These are phyloP conservation scores for Ogataea hybrid DNA, from an alignment of 1,139 yeast genomes.

Conservation along the genomic window DNA sequence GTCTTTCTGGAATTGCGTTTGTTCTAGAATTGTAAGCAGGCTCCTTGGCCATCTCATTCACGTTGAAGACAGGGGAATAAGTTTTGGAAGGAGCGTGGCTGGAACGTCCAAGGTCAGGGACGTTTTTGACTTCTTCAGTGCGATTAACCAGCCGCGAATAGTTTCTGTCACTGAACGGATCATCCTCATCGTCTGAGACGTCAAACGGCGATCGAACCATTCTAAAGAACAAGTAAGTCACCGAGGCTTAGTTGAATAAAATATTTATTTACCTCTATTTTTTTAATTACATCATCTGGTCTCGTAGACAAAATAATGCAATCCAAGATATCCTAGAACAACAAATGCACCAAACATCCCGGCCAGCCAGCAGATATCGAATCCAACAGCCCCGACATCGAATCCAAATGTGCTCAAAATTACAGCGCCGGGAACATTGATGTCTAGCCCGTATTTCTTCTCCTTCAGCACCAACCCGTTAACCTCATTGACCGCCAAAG, in stretches of 20 bases:
- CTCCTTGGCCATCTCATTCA: too few relatives aligned
- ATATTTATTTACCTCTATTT: neutral
- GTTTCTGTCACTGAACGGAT: slow-evolving; percentile 11
- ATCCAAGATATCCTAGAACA: slow-evolving; percentile 67
- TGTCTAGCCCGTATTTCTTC: slow-evolving; percentile 86
- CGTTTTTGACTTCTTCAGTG: neutral
- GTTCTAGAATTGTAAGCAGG: neutral
- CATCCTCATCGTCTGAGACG: slow-evolving; percentile 1
- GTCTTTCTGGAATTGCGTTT: neutral
- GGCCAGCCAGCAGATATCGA: slow-evolving; percentile 57
- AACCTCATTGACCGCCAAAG: slow-evolving; percentile 91
- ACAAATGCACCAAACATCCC: slow-evolving; percentile 43
- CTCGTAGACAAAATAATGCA: slow-evolving; percentile 74
- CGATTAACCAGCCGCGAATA: neutral
- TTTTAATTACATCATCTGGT: slow-evolving; percentile 44
- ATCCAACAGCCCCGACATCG: slow-evolving; percentile 69
- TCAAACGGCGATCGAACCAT: slow-evolving; percentile 6
- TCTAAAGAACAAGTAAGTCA: neutral
- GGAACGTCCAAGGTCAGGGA: neutral
- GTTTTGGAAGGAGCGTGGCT: neutral
- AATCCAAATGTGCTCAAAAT: slow-evolving; percentile 94
- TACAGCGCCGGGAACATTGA: slow-evolving; percentile 98
- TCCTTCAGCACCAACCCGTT: slow-evolving; percentile 80
- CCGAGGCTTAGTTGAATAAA: slow-evolving; percentile 3
- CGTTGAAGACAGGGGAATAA: too few relatives aligned